Percentiles rank a stretch among this genome's conserved stretches.
Evolutionary conservation across 148 eudicot genomes (phyloP).

Genomic region (Camellia japonica): DNA sequence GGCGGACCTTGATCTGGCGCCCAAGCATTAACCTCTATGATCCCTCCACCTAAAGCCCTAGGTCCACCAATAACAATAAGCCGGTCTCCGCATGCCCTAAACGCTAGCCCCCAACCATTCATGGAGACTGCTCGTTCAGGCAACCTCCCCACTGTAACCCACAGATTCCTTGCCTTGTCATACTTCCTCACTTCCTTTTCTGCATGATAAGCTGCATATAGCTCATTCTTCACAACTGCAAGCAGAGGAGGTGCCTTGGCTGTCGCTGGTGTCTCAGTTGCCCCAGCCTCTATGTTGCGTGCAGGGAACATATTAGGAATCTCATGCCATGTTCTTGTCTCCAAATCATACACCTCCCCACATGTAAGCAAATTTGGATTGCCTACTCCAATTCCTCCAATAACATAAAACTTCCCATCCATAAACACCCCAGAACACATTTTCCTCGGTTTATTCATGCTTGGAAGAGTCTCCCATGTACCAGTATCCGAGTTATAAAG

Average conservation of each 20-base stretch:
- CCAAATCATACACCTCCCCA: constrained; percentile 38
- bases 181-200: constrained; percentile 37
- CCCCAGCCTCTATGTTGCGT: constrained; percentile 16
- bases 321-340: constrained; percentile 26
- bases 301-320: constrained; percentile 37
- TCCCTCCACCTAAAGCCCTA: constrained; percentile 24
- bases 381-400: constrained; percentile 32
- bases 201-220: constrained; percentile 37
- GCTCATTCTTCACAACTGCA: constrained; percentile 38
- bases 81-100: constrained; percentile 39
- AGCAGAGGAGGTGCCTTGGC: constrained; percentile 40
- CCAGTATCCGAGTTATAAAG: constrained; percentile 30
- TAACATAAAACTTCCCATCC: constrained; percentile 38
- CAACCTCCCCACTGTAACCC: constrained; percentile 32
- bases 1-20: constrained; percentile 36
- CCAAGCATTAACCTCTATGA: constrained; percentile 39
- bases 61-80: constrained; percentile 44
- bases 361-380: constrained; percentile 23
- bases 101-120: constrained; percentile 45
- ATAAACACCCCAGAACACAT: constrained; percentile 37
- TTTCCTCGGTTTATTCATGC: constrained; percentile 35
- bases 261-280: constrained; percentile 19
- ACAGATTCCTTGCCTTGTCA: constrained; percentile 22
- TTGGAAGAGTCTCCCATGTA: constrained; percentile 31
- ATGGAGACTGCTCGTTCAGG: constrained; percentile 38